Base-by-base conservation (phyloP, 2,329 filamentous ascomycete genomes). In the Colletotrichum sublineola region DNA sequence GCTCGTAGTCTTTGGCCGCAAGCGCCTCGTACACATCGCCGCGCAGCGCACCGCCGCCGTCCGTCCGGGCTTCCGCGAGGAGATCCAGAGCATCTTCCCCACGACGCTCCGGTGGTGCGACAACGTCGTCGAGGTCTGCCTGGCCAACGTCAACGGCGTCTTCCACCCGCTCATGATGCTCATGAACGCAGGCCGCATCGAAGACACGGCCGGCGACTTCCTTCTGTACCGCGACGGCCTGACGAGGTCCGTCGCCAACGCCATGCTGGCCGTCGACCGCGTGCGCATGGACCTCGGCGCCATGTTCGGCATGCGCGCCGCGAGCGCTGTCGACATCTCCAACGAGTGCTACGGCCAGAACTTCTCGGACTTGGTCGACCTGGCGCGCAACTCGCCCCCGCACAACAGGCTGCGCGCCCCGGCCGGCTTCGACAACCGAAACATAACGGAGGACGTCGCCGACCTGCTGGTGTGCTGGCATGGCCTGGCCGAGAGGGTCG, bases 111-210 rank as follows among this genome's bases (percentile, higher is more conserved):
- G 48, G 11, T 68, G 66, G 66, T 68, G 66, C 52, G 63, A 62
- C n/a, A 68, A 31, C 50, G 58, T 68, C 12, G n/a, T 68, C 24
- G 60, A 68, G 20, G 66, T 68, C 60, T 64, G 66, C 66, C 38
- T 68, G 2, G 63, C 66, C 58, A 68, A 68, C 50, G 60, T 68
- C 52, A 68, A 68, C 66, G 66, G 66, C 31, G 66, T 68, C 6
- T 68, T 68, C 5, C 66, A 68, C 33, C 66, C 66, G 18, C 58
- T 62, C 18, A 68, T 68, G 66, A 68, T 68, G 60, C 31, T 68
- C n/a, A 64, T 68, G 66, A 68, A 68, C n/a, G 60, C 66, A 11
- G 66, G 66, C 5, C 60, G 66, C 12, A 63, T 68, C 61, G 66
- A 68, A 24, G 48, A 36, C 33, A 64, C 66, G 24, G 31, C 40